Evolutionary conservation across 148 eudicot species (phyloP), one percentile per base, ranked within the genome.

Genomic region (Limonium bicolor): DNA sequence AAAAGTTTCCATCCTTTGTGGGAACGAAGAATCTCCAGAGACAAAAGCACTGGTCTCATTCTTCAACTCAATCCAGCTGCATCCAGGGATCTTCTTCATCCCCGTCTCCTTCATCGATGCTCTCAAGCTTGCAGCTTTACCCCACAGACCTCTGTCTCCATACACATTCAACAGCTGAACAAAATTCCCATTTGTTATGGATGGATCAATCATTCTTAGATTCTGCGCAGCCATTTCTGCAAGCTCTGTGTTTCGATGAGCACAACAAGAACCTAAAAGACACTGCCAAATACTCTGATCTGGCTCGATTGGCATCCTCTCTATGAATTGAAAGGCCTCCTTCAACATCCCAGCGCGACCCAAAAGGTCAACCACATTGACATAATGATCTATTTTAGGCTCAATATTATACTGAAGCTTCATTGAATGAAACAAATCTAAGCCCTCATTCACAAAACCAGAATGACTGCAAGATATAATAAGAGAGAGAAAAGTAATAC

Each of bases 41-140:
- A 52, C 54, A 39, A 71, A 71, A 49, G 42, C 59, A 36, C 51
- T 41, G 38, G 48, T 60, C 44, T 62, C 47, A 28, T 66, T 47
- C 30, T 45, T 58, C 33, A 71, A 46, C 68, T 71, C 72, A 53
- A 71, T 66, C 76, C 72, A 71, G 46, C 76, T 71, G 35, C 71
- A 66, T 20, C 76, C 76, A 4, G 76, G 68, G 33, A 22, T 42
- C 55, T 71, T 71, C 52, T 41, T 50, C 27, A 66, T 19, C 16
- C 68, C 71, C 62, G 40, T 63, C 40, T 71, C 45, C 71, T 36
- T 71, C 68, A 71, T 65, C 7, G 40, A 21, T 17, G 39, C 44
- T 59, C 76, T 71, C 59, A 66, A 50, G 3, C 45, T 29, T 23
- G 71, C 58, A 3, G 76, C 71, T 35, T 40, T 58, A 7, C 58